phyloP scores from a whole-genome alignment of 164 flowering plant species.

The Aristolochia contorta region DNA sequence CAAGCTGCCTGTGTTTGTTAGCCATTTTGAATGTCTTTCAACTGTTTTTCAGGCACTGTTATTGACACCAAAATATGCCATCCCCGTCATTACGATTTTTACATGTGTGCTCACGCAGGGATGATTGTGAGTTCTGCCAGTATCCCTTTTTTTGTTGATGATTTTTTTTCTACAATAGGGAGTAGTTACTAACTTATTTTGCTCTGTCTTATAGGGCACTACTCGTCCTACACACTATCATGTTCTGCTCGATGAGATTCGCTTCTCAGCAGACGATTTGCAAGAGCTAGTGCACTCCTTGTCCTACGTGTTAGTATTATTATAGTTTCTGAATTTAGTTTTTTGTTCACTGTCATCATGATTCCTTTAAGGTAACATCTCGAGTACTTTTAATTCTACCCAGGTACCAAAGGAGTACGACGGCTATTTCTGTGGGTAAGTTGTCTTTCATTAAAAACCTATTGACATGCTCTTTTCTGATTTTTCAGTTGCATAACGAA shows the following conservation, averaged over 20 bases:
- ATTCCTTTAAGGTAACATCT: not conserved
- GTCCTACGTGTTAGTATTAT: slow-evolving; percentile 64
- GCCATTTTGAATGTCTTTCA: not conserved
- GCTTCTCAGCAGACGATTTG: slow-evolving; percentile 65
- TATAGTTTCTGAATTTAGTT: not conserved
- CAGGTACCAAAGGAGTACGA: slow-evolving; percentile 85
- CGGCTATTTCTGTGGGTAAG: slow-evolving; percentile 81
- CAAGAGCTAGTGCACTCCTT: slow-evolving; percentile 79
- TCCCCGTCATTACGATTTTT: slow-evolving; percentile 74
- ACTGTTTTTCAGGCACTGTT: slow-evolving; percentile 52
- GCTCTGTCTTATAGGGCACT: slow-evolving; percentile 42
- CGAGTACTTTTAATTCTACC: slow-evolving; percentile 1
- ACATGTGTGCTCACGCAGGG: slow-evolving; percentile 90
- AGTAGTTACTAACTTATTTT: slow-evolving; percentile 37
- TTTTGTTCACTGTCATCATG: not conserved
- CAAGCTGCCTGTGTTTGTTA: not conserved
- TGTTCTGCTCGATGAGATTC: slow-evolving; percentile 59
- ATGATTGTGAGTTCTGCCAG: slow-evolving; percentile 63
- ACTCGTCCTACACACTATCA: slow-evolving; percentile 78
- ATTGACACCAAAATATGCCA: slow-evolving; percentile 73
- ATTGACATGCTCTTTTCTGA: too few species aligned
- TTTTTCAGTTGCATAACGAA: not conserved
- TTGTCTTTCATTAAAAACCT: too few species aligned
- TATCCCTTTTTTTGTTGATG: not conserved
- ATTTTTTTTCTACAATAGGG: slow-evolving; percentile 4